Evolutionary conservation across 202 grass and related monocot genomes (phyloP), one percentile per base, ranked within the genome.

Genomic region (Sporobolus alterniflorus): DNA sequence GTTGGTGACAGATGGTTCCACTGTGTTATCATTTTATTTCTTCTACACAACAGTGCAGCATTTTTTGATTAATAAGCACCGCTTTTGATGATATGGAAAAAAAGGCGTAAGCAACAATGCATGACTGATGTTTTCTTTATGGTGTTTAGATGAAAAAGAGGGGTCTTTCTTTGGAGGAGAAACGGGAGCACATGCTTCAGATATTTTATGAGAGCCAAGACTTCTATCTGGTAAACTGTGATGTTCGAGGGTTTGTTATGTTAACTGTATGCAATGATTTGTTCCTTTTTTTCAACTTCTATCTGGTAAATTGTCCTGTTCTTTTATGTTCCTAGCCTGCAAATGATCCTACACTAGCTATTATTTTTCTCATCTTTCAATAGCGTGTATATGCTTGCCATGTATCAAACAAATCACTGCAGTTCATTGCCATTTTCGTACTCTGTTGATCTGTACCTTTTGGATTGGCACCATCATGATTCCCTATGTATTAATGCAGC

Each of bases 131-230:
- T 71, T 83, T 65, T 67, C 32, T 15, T 29, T 82, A 6, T 32
- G 25, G 0, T 56, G n/a, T n/a, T 39, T 79, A 98, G 96, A 96
- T 93, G 9, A 98, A 96, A 93, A 98, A 98, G 90, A 96, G 96
- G 89, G 93, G 96, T 9, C 96, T 96, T 77, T 96, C 91, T 0
- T 77, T 98, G 82, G 93, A 98, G 87, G 96, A 98, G 85, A 98
- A 98, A 65, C 77, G 91, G 28, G 96, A 98, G 78, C 96, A 98
- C 24, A 98, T 98, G 91, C 96, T 98, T 89, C 96, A 98, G 51
- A 96, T 98, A 32, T 96, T 98, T 76, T 96, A 96, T 6, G 93
- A 89, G 13, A 91, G 81, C 33, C 96, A 98, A 63, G 91, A 94
- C 40, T 96, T 98, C 83, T 96, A 89, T 88, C 89, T 98, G 66